Evolutionary conservation across 2,329 filamentous ascomycete genomes (phyloP), one percentile per base, ranked within the genome.

Genomic region (Botrytis fragariae): DNA sequence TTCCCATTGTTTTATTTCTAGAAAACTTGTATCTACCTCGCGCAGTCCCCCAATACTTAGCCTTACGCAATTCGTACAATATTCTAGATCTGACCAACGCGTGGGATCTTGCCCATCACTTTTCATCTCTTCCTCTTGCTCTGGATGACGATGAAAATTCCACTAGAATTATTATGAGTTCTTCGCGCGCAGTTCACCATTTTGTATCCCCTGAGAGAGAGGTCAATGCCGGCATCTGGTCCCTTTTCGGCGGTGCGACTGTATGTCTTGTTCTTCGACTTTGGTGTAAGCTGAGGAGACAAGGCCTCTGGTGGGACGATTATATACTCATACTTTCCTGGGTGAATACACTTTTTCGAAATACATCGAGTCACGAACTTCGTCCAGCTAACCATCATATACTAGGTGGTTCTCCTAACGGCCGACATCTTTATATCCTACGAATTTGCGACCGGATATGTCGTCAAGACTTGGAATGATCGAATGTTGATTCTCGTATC

Each of bases 401-500:
- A 22, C 29, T 60, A 85, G 85, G 51, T 81, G 12, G 77, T 86
- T 6, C 81, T 86, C 6, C 78, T 85, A n/a, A 78, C 79, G 54
- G 86, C 84, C 77, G 82, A 87, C 74, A 82, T 78, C 65, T 76
- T 87, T 25, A 87, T 87, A 71, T 78, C 84, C 1, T 75, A 83
- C 65, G 80, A 87, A 73, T 87, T 84, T 72, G 84, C 83, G 10
- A 86, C 83, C 12, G 86, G 85, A 69, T 87, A 87, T 74, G 82
- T 86, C 8, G 78, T 81, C 1, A 78, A 84, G n/a, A 77, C 80
- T 29, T 87, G 86, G 86, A 83, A 85, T 73, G 84, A 86, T 74
- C 83, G 82, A 71, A 87, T 87, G 85, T 85, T 86, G 77, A 86
- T 87, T 75, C 80, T 87, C 72, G 86, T 87, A 81, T 85, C 84